Conservation (phyloP, 441 rosid species). For the Syzygium syzygioides region DNA sequence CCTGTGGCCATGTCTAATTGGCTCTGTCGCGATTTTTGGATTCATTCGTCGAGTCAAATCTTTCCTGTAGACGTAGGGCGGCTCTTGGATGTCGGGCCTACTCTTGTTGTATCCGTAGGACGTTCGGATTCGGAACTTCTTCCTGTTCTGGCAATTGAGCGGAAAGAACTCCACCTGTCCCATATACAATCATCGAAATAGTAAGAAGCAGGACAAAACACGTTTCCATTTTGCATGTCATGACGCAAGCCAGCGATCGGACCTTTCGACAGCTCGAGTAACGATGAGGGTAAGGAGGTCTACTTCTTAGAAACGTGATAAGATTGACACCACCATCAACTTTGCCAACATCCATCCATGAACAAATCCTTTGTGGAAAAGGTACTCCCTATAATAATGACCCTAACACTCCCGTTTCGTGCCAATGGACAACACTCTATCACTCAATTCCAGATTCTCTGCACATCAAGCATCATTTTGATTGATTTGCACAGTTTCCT, state of each 20-base stretch:
- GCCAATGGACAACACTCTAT: too few species aligned
- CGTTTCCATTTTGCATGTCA: background rate
- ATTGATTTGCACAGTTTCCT: too few species aligned
- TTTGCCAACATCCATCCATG: background rate
- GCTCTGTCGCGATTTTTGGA: background rate
- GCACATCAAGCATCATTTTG: too few species aligned
- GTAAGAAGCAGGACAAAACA: background rate
- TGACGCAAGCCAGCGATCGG: background rate
- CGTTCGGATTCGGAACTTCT: fast-evolving
- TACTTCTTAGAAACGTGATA: background rate
- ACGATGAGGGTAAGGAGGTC: background rate
- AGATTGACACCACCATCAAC: background rate
- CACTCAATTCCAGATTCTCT: too few species aligned
- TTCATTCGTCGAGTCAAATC: background rate
- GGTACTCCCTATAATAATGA: too few species aligned
- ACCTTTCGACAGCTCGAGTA: too few species aligned
- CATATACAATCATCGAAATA: background rate
- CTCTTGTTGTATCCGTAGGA: fast-evolving
- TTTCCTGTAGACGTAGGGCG: background rate
- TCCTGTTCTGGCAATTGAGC: background rate
- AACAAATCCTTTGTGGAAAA: fast-evolving
- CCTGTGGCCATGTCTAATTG: too few species aligned
- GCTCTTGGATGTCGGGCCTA: background rate
- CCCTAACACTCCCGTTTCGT: too few species aligned
- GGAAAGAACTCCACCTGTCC: background rate